Percentiles rank a stretch among this genome's conserved stretches.
These are phyloP conservation scores for Penicillium aurantiogriseum DNA, from an alignment of 2,329 filamentous ascomycete species.

Conservation along the genomic window DNA sequence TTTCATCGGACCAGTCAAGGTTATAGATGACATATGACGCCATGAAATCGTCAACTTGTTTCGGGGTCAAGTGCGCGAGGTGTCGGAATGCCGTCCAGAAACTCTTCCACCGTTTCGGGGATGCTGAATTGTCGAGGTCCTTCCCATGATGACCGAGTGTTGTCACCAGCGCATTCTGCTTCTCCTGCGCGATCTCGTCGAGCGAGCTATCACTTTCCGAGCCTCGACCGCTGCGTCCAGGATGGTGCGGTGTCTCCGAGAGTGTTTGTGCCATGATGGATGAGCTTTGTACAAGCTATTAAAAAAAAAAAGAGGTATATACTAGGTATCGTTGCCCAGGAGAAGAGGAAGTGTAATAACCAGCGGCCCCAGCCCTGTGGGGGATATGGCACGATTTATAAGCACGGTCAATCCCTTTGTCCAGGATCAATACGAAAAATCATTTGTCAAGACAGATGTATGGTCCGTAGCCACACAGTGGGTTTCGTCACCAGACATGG, in stretches of 20 bases:
- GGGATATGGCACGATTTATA: constrained; percentile 22
- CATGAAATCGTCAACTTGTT: constrained; percentile 57
- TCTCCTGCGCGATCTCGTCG: constrained; percentile 26
- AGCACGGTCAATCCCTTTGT: constrained; percentile 18
- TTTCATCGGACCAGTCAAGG: constrained; percentile 54
- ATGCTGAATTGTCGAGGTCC: constrained; percentile 46
- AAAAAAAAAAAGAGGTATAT: background rate
- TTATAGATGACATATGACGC: constrained; percentile 58
- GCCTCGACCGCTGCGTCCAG: constrained; percentile 20
- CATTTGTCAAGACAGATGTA: constrained; percentile 14
- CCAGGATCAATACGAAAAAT: constrained; percentile 16
- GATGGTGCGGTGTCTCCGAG: constrained; percentile 18
- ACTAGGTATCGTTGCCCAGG: background rate
- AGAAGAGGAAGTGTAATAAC: background rate
- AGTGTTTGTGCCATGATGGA: constrained; percentile 21
- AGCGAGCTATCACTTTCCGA: constrained; percentile 27
- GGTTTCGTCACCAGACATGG: constrained; percentile 26
- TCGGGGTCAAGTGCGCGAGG: constrained; percentile 49
- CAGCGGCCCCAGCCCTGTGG: background rate
- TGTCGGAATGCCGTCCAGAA: constrained; percentile 53
- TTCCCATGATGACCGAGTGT: constrained; percentile 24
- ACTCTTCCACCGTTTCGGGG: constrained; percentile 51
- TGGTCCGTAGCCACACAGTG: constrained; percentile 22
- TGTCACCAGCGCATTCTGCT: constrained; percentile 19
- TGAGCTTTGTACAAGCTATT: constrained; percentile 5